A percentile compares a stretch with the other conserved stretches of the same genome.
phyloP scores from a whole-genome alignment of 495 filamentous ascomycete genomes.

The Penicillium turbatum region DNA sequence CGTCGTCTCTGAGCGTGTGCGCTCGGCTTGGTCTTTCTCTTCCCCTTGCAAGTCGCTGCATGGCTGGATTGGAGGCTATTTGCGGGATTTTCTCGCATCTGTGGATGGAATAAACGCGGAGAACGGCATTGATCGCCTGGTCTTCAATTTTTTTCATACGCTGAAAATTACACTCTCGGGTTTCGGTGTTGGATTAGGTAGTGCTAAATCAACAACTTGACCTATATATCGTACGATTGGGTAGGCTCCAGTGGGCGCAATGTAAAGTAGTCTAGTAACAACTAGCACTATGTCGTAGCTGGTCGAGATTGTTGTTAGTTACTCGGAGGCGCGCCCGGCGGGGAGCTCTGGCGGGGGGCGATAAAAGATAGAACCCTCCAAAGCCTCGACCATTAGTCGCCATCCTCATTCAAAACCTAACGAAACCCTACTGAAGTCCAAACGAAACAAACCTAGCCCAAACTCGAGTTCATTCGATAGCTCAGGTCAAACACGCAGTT shows the following conservation, averaged over 20 bases:
- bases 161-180: conserved; percentile 33
- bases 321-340: neutral
- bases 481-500: neutral
- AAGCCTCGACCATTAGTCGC: neutral
- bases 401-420: neutral
- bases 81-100: conserved; percentile 37
- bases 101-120: conserved; percentile 56
- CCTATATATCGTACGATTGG: neutral
- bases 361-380: conserved; percentile 11
- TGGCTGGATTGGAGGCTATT: conserved; percentile 38
- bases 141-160: conserved; percentile 50
- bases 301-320: neutral
- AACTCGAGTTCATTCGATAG: neutral
- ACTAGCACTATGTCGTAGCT: neutral
- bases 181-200: conserved; percentile 22
- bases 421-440: neutral
- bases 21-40: conserved; percentile 26
- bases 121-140: conserved; percentile 55
- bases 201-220: conserved; percentile 25
- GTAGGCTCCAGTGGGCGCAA: neutral
- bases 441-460: neutral
- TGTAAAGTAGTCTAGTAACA: neutral
- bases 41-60: conserved; percentile 26
- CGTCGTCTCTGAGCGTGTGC: conserved; percentile 81
- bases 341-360: conserved; percentile 15